These are phyloP conservation scores for Alternaria triticimaculans DNA, from an alignment of 2,329 filamentous ascomycete genomes.

Conservation along the genomic window DNA sequence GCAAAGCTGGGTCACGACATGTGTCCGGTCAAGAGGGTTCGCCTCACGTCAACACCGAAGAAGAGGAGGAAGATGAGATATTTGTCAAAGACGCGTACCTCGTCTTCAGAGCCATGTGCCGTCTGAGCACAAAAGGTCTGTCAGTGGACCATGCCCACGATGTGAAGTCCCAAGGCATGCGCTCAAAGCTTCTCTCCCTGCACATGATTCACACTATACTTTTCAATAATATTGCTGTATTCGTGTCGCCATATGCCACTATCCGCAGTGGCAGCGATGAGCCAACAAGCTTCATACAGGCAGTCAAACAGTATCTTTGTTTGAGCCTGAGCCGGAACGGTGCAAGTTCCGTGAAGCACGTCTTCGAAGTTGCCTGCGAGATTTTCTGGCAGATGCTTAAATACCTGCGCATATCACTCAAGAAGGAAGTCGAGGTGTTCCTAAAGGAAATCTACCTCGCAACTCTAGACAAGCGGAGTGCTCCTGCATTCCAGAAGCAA, in stretches of 20 bases:
- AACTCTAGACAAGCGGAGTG: constrained; percentile 84
- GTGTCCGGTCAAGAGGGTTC: constrained; percentile 54
- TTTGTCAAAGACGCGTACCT: constrained; percentile 97
- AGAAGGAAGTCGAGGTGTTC: constrained; percentile 99
- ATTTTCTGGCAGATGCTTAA: constrained; percentile 99
- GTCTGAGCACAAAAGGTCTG: constrained; percentile 90
- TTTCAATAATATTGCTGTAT: constrained; percentile 90
- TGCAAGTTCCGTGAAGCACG: constrained; percentile 86
- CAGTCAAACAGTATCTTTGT: constrained; percentile 95
- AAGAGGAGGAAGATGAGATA: constrained; percentile 86
- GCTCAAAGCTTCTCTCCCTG: constrained; percentile 92
- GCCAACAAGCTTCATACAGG: constrained; percentile 88
- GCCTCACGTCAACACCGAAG: constrained; percentile 63
- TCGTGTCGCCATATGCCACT: constrained; percentile 88
- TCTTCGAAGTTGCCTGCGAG: constrained; percentile 95
- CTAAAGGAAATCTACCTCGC: constrained; percentile 96
- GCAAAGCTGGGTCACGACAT: constrained; percentile 50
- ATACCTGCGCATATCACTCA: constrained; percentile 89
- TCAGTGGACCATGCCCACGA: constrained; percentile 92
- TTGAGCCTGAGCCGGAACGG: constrained; percentile 94
- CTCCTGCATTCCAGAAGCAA: constrained; percentile 88
- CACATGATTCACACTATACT: constrained; percentile 95
- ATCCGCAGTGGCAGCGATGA: constrained; percentile 92
- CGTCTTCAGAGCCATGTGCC: constrained; percentile 97
- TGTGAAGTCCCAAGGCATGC: constrained; percentile 92